Evolutionary conservation across 129 eudicot genomes (phyloP).

Genomic region (Deinandra increscens): DNA sequence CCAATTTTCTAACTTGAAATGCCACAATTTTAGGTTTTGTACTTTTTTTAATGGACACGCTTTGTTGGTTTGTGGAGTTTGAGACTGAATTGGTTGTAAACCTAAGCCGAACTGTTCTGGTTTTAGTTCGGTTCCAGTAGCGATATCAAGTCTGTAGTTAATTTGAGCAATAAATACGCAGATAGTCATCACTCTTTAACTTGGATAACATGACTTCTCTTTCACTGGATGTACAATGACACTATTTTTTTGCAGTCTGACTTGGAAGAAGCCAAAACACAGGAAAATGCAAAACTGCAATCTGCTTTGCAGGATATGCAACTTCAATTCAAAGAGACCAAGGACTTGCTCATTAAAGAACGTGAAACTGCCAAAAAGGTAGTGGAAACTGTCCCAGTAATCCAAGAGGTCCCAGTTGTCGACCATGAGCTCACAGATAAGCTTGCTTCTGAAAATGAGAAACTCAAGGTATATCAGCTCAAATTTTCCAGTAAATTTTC

Average conservation of each 20-base stretch:
- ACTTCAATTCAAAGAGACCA: slow-evolving; percentile 73
- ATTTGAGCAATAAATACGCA: background rate
- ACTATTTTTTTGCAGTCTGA: slow-evolving; percentile 52
- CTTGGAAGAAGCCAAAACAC: slow-evolving; percentile 76
- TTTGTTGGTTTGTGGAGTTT: background rate
- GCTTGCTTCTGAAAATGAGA: slow-evolving; percentile 71
- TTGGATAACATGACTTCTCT: background rate
- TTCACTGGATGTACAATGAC: slow-evolving; percentile 15
- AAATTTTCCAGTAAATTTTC: slow-evolving; percentile 8
- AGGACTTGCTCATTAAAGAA: slow-evolving; percentile 63
- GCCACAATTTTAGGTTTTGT: background rate
- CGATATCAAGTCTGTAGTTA: background rate
- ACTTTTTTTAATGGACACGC: background rate
- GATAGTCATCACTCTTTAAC: background rate
- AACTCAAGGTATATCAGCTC: slow-evolving; percentile 59
- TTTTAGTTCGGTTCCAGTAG: background rate
- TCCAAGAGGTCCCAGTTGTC: slow-evolving; percentile 74
- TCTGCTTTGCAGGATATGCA: slow-evolving; percentile 71
- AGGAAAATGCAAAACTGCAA: slow-evolving; percentile 73
- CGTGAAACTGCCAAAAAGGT: slow-evolving; percentile 56
- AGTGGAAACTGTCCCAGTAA: slow-evolving; percentile 57
- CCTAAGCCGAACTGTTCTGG: too few species aligned
- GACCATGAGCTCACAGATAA: slow-evolving; percentile 61
- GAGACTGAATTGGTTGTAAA: too few species aligned
- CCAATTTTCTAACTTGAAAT: background rate